A percentile compares a stretch with the other conserved stretches of the same genome.
phyloP scores from a whole-genome alignment of 176 grass and related monocot genomes.

The Rhynchospora pubera region DNA sequence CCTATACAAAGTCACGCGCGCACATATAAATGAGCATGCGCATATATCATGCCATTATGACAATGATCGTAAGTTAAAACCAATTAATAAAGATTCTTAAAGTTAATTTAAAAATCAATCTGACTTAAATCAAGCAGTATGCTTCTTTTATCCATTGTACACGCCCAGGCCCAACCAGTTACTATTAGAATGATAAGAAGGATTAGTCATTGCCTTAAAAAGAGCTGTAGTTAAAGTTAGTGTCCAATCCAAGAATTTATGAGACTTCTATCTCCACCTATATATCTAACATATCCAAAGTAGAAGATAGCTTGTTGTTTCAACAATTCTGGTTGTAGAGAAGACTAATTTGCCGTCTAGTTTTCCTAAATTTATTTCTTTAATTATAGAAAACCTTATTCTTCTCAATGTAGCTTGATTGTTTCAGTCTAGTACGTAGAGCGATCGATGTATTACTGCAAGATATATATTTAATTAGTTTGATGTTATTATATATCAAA shows the following conservation, averaged over 20 bases:
- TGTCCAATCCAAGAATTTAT: constrained; percentile 25
- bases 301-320: constrained; percentile 6
- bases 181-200: not conserved
- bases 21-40: too few relatives aligned
- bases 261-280: constrained; percentile 14
- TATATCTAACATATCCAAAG: constrained; percentile 23
- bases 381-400: not conserved
- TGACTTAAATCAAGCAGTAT: not conserved
- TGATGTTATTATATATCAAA: not conserved
- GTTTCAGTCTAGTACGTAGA: not conserved
- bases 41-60: too few relatives aligned
- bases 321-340: constrained; percentile 10
- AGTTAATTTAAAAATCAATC: too few relatives aligned
- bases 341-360: constrained; percentile 4
- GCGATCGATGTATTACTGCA: not conserved
- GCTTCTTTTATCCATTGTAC: not conserved
- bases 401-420: not conserved
- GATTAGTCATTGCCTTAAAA: not conserved
- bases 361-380: not conserved
- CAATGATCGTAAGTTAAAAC: too few relatives aligned
- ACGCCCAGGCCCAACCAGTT: too few relatives aligned
- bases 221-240: constrained; percentile 19
- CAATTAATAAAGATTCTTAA: too few relatives aligned
- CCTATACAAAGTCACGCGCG: too few relatives aligned
- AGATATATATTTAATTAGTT: not conserved